Percentiles rank a stretch among this genome's conserved stretches.
These are phyloP conservation scores for Cyberlindnera galapagoensis DNA, from an alignment of 805 yeast genomes.

Conservation along the genomic window DNA sequence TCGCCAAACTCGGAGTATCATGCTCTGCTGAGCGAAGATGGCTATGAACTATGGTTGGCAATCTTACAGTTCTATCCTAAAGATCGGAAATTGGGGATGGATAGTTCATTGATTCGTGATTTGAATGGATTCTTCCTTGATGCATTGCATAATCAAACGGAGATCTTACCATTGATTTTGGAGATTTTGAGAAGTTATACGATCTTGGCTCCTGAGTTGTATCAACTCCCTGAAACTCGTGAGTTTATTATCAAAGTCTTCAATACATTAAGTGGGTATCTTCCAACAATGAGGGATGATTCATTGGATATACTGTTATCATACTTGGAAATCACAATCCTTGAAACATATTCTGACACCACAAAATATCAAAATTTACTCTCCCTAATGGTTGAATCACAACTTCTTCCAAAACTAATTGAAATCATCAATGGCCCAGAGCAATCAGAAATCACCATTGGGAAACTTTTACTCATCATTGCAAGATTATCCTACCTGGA, in stretches of 20 bases:
- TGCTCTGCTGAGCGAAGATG: slow-evolving; percentile 72
- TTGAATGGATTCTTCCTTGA: slow-evolving; percentile 35
- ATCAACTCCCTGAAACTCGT: slow-evolving; percentile 32
- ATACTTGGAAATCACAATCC: slow-evolving; percentile 42
- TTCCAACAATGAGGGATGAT: slow-evolving; percentile 65
- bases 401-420: slow-evolving; percentile 23
- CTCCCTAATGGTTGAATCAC: slow-evolving; percentile 22
- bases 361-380: slow-evolving; percentile 16
- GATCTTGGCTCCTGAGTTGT: slow-evolving; percentile 35
- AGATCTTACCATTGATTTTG: slow-evolving; percentile 57
- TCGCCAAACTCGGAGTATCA: slow-evolving; percentile 51
- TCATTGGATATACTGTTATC: slow-evolving; percentile 50
- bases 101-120: slow-evolving; percentile 16
- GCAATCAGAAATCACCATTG: slow-evolving; percentile 25
- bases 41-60: slow-evolving; percentile 76
- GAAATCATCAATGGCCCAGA: slow-evolving; percentile 25
- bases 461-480: slow-evolving; percentile 29
- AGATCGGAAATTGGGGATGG: slow-evolving; percentile 7
- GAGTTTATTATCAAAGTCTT: slow-evolving; percentile 33
- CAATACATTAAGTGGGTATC: slow-evolving; percentile 43
- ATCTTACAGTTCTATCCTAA: slow-evolving; percentile 56
- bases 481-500: slow-evolving; percentile 31
- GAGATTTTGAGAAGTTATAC: slow-evolving; percentile 60
- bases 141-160: slow-evolving; percentile 67
- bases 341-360: slow-evolving; percentile 14